These are phyloP conservation scores for Cyclotella atomus DNA, from an alignment of 108 stramenopile species.

Conservation along the genomic window DNA sequence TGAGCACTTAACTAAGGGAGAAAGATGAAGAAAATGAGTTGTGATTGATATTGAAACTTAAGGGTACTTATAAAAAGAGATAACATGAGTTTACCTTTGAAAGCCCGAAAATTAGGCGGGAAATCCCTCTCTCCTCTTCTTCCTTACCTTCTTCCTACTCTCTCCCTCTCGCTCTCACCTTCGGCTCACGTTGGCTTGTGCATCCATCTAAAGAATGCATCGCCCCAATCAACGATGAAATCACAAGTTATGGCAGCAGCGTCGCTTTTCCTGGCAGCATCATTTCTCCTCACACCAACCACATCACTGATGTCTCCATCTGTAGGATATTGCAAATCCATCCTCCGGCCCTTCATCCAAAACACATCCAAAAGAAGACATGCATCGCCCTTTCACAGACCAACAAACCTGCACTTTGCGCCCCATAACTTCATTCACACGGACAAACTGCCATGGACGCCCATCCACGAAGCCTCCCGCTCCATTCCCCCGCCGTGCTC, in stretches of 20 bases:
- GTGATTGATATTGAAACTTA: no score
- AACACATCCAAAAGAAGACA: neutral
- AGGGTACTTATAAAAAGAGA: no score
- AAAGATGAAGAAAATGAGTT: no score
- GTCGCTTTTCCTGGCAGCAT: neutral
- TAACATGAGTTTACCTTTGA: no score
- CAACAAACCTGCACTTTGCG: neutral
- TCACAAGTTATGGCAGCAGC: neutral
- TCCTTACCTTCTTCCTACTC: no score
- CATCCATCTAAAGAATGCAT: no score
- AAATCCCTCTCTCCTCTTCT: no score
- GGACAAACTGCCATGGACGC: conserved; percentile 34
- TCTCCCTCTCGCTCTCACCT: neutral
- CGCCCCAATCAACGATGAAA: neutral
- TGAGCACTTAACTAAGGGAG: neutral
- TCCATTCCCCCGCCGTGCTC: neutral
- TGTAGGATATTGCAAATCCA: neutral
- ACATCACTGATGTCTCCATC: neutral
- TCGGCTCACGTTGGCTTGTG: neutral
- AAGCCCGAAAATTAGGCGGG: no score
- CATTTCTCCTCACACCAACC: neutral
- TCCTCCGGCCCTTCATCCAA: neutral
- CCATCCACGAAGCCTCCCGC: conserved; percentile 24
- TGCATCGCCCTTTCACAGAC: neutral
- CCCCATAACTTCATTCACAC: neutral